phyloP scores from a whole-genome alignment of 176 grass and related monocot species.

The Carex cristatella region DNA sequence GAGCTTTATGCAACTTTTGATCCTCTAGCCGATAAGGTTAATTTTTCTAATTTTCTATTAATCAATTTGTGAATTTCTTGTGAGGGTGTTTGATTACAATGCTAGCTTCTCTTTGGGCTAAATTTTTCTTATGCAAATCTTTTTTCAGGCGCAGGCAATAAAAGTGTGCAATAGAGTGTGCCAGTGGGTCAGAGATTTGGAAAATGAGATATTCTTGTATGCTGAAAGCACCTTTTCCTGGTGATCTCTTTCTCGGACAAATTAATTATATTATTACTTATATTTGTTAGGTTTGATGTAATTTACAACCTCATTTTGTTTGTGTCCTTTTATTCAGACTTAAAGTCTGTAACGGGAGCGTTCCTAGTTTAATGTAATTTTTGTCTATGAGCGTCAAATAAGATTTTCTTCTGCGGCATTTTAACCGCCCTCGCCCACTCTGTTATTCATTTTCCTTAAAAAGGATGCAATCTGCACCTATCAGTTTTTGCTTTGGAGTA shows the following conservation, averaged over 20 bases:
- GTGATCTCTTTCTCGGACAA: conserved; percentile 53
- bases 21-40: conserved; percentile 87
- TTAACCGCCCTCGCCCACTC: not conserved
- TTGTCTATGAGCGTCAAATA: not conserved
- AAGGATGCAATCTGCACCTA: not conserved
- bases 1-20: conserved; percentile 90
- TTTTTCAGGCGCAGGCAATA: conserved; percentile 68
- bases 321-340: conserved; percentile 18
- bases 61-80: not conserved
- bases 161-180: conserved; percentile 91
- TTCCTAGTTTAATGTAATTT: not conserved
- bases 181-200: conserved; percentile 92
- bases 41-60: not conserved
- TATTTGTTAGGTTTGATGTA: not conserved
- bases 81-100: not conserved
- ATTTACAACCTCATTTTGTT: conserved; percentile 29
- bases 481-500: not conserved
- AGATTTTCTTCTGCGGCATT: not conserved
- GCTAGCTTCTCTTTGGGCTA: not conserved
- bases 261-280: conserved; percentile 29
- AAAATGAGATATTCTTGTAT: conserved; percentile 89
- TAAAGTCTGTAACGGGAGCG: not conserved
- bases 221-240: conserved; percentile 89
- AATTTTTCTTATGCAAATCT: not conserved
- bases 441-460: not conserved